Evolutionary conservation across 306 rosid species (phyloP).

Genomic region (Senna siamea): DNA sequence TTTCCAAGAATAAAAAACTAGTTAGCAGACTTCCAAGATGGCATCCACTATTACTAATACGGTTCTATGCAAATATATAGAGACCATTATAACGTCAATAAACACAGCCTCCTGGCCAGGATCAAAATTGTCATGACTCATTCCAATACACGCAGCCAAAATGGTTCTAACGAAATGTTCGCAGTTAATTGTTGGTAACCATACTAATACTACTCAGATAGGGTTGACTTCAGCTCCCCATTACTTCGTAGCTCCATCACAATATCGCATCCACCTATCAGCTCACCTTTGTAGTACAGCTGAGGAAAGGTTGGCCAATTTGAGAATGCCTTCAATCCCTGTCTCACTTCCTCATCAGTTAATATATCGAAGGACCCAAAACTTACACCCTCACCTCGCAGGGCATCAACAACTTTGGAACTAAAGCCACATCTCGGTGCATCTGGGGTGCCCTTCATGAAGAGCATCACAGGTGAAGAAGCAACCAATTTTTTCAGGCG

Average conservation of each 20-base stretch:
- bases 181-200: constrained; percentile 39
- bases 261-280: constrained; percentile 89
- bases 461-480: constrained; percentile 82
- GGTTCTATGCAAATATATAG: constrained; percentile 27
- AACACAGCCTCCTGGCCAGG: constrained; percentile 46
- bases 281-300: constrained; percentile 85
- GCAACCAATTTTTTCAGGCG: constrained; percentile 68
- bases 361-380: constrained; percentile 87
- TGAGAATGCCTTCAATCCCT: constrained; percentile 79
- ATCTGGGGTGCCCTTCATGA: constrained; percentile 93
- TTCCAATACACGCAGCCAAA: constrained; percentile 32
- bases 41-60: constrained; percentile 12
- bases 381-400: constrained; percentile 62
- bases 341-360: constrained; percentile 82
- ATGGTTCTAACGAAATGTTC: constrained; percentile 29
- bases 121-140: constrained; percentile 39
- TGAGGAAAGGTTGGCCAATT: constrained; percentile 99
- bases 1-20: not conserved
- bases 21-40: constrained; percentile 2
- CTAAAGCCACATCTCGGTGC: constrained; percentile 92
- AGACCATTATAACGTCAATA: constrained; percentile 35
- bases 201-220: constrained; percentile 58
- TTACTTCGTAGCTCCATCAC: constrained; percentile 69
- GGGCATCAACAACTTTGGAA: constrained; percentile 81
- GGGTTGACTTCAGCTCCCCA: constrained; percentile 78